Base-by-base conservation (phyloP, 129 eudicot species). In the Chrysanthemum makinoi region DNA sequence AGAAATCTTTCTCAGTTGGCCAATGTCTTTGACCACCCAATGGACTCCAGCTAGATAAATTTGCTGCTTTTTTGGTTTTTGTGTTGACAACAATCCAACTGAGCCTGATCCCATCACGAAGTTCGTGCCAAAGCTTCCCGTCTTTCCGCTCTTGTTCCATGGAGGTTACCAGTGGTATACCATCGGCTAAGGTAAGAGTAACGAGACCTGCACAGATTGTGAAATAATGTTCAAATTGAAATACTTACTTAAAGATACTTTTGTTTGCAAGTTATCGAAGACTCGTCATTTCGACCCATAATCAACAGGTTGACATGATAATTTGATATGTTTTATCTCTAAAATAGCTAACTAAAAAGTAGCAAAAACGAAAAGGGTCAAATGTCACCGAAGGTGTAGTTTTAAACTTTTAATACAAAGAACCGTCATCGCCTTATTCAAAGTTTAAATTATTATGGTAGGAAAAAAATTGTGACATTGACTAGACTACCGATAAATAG, bases 41-140 rank as follows among this genome's bases (percentile, higher is more conserved):
- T 4, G 97, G 86, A 52, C 83, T 81, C 96, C 89, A 89, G 54
- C 98, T 94, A 3, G 98, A 94, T 18, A 94, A 61, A 75, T 94
- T 94, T 12, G 96, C 98, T 20, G 97, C 91, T 75, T 84, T 85
- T 69, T 90, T 89, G 19, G 81, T 78, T 77, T 90, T 94, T 44
- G 52, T 76, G 72, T 94, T 94, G 35, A 94, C 93, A 0, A 94
- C 79, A 46, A 94, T 94, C 98, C 98, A 94, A 79, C 98, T 94
- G 57, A 94, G 85, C 46, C 76, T 80, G 50, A 94, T 80, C 22
- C 89, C 89, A 24, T 86, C 91, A 4, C 85, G 74, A 6, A 94
- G 91, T 66, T 94, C 96, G 60, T 84, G 83, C 92, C 95, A 94
- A 24, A 94, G 87, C 79, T 94, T 94, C 53, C 98, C 93, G 17